Evolutionary conservation across 2,329 filamentous ascomycete genomes (phyloP).

Genomic region (Botrytis paeoniae): DNA sequence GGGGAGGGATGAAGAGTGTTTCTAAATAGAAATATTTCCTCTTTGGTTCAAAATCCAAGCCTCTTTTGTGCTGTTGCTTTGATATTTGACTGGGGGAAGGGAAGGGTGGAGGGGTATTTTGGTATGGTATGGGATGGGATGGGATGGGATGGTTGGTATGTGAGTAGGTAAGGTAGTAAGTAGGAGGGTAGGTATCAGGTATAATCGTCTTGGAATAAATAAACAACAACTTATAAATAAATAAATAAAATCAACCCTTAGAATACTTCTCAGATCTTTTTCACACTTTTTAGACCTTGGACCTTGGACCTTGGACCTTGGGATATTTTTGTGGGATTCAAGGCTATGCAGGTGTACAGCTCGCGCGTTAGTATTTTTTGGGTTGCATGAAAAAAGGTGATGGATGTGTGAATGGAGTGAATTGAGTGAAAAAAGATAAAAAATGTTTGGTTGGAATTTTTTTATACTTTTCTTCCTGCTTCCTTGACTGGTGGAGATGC

Average conservation of each 20-base stretch:
- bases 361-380: background rate
- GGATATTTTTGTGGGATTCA: background rate
- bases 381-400: background rate
- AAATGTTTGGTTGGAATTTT: background rate
- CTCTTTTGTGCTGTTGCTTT: background rate
- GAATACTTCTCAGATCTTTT: background rate
- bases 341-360: conserved; percentile 1
- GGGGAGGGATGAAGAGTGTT: background rate
- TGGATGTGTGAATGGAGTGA: background rate
- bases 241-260: background rate
- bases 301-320: background rate
- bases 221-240: background rate
- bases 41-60: background rate
- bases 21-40: conserved; percentile 1
- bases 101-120: background rate
- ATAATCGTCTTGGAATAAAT: background rate
- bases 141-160: background rate
- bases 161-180: background rate
- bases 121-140: background rate
- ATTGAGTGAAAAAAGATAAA: background rate
- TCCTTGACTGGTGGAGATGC: background rate
- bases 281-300: background rate
- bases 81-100: background rate
- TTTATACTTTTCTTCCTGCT: background rate
- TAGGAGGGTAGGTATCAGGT: background rate